phyloP scores from a whole-genome alignment of 805 yeast species.

The Metschnikowia hibisci region DNA sequence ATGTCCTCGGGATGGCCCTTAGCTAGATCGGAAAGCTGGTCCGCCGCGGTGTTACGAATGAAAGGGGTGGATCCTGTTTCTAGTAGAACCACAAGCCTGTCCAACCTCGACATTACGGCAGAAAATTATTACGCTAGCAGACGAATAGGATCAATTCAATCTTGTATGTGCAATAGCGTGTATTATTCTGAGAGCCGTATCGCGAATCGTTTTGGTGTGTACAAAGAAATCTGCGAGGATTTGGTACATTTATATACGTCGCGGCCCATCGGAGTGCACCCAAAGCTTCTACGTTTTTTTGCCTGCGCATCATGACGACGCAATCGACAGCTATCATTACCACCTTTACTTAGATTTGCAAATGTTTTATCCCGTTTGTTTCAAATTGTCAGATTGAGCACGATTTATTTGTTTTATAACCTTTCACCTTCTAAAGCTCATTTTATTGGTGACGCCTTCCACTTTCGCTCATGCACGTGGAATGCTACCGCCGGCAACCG shows the following conservation, averaged over 20 bases:
- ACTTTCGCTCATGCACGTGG: too few species aligned
- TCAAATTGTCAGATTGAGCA: too few species aligned
- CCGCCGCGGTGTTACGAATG: slow-evolving; percentile 94
- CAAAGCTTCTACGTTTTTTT: slow-evolving; percentile 4
- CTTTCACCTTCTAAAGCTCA: too few species aligned
- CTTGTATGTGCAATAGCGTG: slow-evolving; percentile 1
- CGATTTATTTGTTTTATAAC: too few species aligned
- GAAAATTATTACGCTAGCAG: not conserved
- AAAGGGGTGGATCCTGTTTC: slow-evolving; percentile 95
- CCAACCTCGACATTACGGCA: slow-evolving; percentile 44
- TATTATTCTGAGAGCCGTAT: slow-evolving; percentile 1
- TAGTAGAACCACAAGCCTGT: slow-evolving; percentile 54
- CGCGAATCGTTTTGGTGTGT: slow-evolving; percentile 10
- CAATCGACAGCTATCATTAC: not conserved
- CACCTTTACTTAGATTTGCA: not conserved
- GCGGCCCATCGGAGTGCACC: slow-evolving; percentile 14
- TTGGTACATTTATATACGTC: slow-evolving; percentile 12
- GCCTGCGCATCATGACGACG: not conserved
- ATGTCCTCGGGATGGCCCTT: slow-evolving; percentile 93
- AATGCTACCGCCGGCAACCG: too few species aligned
- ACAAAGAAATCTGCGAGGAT: slow-evolving; percentile 14
- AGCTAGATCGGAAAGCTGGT: slow-evolving; percentile 91
- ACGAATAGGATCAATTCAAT: not conserved
- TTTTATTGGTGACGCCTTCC: too few species aligned
- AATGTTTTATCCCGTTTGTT: too few species aligned